Evolutionary conservation across 768 basidiomycete genomes (phyloP), one percentile per base, ranked within the genome.

Genomic region (Basidioascus undulatus): DNA sequence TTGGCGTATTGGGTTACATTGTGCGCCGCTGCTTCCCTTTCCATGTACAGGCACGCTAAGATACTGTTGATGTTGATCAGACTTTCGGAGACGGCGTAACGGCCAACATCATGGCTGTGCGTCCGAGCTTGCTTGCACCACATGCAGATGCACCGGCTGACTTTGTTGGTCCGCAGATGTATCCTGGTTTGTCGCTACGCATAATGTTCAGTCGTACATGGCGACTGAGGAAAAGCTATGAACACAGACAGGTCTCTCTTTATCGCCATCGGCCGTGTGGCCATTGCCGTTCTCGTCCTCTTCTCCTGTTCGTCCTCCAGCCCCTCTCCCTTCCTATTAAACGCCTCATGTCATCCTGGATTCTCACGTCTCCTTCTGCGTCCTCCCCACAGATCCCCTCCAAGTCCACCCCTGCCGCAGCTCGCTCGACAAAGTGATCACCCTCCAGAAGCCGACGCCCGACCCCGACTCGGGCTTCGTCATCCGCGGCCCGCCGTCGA

Each of bases 41-140:
- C n/a, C n/a, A n/a, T n/a, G n/a, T n/a, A n/a, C n/a, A n/a, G n/a
- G n/a, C n/a, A n/a, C n/a, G n/a, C n/a, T n/a, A n/a, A n/a, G n/a
- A n/a, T n/a, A n/a, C n/a, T n/a, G n/a, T n/a, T n/a, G n/a, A n/a
- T n/a, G n/a, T n/a, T n/a, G n/a, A n/a, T n/a, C n/a, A n/a, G n/a
- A 53, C 53, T 15, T 54, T 54, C 26, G 53, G 53, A 16, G 36
- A 48, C 1, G 49, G 80, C 72, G 83, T 94, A 47, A 76, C 78
- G 25, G 71, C 76, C 30, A 92, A 94, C 59, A 78, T 94, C 51
- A 80, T 94, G 48, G 82, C 81, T 19, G 92, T 89, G 80, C 84
- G 83, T 53, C 79, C 79, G 4, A 69, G 74, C 15, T 20, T 16
- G 20, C 11, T 32, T 13, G 15, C 23, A 9, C 31, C n/a, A 28